These are phyloP conservation scores for Pichia sp. DNA, from an alignment of 1,139 yeast genomes.

Conservation along the genomic window DNA sequence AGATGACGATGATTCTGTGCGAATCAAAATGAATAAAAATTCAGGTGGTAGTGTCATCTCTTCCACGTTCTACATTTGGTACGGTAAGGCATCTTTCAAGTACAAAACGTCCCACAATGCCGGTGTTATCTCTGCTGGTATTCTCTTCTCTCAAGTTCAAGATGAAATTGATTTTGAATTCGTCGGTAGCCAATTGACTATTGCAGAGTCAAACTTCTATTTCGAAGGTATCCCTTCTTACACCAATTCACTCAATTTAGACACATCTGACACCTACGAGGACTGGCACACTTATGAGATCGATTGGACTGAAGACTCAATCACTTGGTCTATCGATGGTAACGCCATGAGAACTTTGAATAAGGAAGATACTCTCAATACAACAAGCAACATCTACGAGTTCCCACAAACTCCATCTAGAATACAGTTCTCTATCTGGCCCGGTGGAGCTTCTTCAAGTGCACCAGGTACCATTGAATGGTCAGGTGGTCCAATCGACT, in stretches of 20 bases:
- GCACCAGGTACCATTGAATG: constrained; percentile 78
- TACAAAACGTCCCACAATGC: constrained; percentile 65
- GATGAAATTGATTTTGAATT: constrained; percentile 90
- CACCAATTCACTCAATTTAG: constrained; percentile 45
- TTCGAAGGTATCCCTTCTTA: constrained; percentile 67
- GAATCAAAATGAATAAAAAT: constrained; percentile 72
- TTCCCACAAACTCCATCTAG: constrained; percentile 93
- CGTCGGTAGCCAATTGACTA: constrained; percentile 62
- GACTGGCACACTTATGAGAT: constrained; percentile 71
- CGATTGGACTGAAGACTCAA: constrained; percentile 74
- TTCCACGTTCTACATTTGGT: constrained; percentile 78
- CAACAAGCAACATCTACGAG: constrained; percentile 47
- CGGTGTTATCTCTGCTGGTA: constrained; percentile 86
- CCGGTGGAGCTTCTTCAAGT: constrained; percentile 67
- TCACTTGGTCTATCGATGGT: constrained; percentile 75
- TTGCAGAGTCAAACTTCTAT: constrained; percentile 73
- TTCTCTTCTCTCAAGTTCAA: constrained; percentile 67
- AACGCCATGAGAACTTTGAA: constrained; percentile 57
- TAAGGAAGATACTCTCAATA: constrained; percentile 61
- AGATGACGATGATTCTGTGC: constrained; percentile 44
- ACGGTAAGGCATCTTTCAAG: constrained; percentile 67
- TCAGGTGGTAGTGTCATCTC: constrained; percentile 80
- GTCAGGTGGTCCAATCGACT: constrained; percentile 89
- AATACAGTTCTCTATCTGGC: constrained; percentile 86
- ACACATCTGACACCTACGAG: constrained; percentile 48